These are phyloP conservation scores for Aureobasidium vineae DNA, from an alignment of 2,329 filamentous ascomycete genomes.

Conservation along the genomic window DNA sequence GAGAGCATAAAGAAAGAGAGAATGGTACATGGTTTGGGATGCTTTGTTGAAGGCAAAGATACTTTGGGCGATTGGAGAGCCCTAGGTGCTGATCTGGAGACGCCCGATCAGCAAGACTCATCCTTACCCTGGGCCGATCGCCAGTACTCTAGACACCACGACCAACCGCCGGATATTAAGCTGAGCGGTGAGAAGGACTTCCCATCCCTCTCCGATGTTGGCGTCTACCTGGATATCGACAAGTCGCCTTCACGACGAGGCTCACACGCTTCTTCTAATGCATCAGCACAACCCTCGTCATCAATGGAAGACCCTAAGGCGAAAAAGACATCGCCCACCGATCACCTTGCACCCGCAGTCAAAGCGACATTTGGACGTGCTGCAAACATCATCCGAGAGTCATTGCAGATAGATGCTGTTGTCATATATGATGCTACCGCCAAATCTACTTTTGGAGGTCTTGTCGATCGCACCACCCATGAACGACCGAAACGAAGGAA, in stretches of 20 bases:
- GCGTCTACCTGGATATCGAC: not conserved
- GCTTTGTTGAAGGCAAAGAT: constrained; percentile 31
- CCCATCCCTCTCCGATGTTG: not conserved
- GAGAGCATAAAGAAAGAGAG: constrained; percentile 33
- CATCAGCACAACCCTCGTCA: not conserved
- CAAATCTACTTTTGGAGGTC: constrained; percentile 28
- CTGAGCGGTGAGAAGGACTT: not conserved
- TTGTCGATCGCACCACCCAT: constrained; percentile 19
- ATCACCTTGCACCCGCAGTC: constrained; percentile 32
- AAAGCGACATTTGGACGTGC: constrained; percentile 42
- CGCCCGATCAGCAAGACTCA: not conserved
- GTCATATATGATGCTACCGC: constrained; percentile 40
- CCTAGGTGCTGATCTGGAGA: not conserved
- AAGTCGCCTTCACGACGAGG: constrained; percentile 6
- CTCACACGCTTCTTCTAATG: not conserved
- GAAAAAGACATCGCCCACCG: constrained; percentile 29
- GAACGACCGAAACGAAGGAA: constrained; percentile 17
- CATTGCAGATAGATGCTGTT: constrained; percentile 48
- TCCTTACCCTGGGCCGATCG: not conserved
- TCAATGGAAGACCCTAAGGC: constrained; percentile 3
- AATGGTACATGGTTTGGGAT: constrained; percentile 31
- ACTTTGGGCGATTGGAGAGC: constrained; percentile 19
- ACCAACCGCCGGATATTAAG: not conserved
- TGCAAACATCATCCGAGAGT: constrained; percentile 46
- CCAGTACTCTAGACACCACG: constrained; percentile 12